Conservation (phyloP, 345 rosid genomes). For the Rhodamnia rubescens region DNA sequence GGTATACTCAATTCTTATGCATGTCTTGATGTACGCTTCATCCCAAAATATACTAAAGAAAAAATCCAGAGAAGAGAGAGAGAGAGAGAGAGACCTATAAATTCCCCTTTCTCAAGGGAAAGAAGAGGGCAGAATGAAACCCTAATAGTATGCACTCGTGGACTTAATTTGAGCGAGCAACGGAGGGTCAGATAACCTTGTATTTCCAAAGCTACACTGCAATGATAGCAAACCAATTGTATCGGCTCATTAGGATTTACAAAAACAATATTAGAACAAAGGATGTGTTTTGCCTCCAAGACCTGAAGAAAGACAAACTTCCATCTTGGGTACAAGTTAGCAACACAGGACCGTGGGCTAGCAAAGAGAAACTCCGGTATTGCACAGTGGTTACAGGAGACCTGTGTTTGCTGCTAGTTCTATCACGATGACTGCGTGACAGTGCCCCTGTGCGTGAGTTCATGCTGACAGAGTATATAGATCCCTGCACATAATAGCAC, state of each 20-base stretch:
- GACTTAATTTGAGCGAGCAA: conserved; percentile 71
- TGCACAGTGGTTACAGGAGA: conserved; percentile 75
- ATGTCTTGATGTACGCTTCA: not conserved
- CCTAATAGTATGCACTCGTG: conserved; percentile 57
- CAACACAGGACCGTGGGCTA: conserved; percentile 85
- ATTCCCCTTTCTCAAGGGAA: conserved; percentile 90
- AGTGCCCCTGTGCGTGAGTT: conserved; percentile 66
- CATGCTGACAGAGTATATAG: conserved; percentile 68
- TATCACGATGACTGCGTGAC: conserved; percentile 71
- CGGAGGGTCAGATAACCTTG: conserved; percentile 82
- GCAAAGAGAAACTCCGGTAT: conserved; percentile 86
- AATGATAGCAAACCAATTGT: conserved; percentile 6
- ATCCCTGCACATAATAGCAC: conserved; percentile 45
- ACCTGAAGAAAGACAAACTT: conserved; percentile 88
- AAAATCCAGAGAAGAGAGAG: not conserved
- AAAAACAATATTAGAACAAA: not conserved
- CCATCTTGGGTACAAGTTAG: conserved; percentile 89
- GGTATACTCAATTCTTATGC: not conserved
- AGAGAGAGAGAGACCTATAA: conserved; percentile 43
- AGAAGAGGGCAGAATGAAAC: conserved; percentile 89
- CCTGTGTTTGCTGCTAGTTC: conserved; percentile 52
- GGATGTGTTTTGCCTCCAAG: not conserved
- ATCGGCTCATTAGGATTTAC: not conserved
- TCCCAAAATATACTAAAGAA: not conserved
- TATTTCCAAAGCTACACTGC: conserved; percentile 73